A percentile compares a stretch with the other conserved stretches of the same genome.
phyloP scores from a whole-genome alignment of 2,329 filamentous ascomycete genomes.

The Diaporthe destruens region DNA sequence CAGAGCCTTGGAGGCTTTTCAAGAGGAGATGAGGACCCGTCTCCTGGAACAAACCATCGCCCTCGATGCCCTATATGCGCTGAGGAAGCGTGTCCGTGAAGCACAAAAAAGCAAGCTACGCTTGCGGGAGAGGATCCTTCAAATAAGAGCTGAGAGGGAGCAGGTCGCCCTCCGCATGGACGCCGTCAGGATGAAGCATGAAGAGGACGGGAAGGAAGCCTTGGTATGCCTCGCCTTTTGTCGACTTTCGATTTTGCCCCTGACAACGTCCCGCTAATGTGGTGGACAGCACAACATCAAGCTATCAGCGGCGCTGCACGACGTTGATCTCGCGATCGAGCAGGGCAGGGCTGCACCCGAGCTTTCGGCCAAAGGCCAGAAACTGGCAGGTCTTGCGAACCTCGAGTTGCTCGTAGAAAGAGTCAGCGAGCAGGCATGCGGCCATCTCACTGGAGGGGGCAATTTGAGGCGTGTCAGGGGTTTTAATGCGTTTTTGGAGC shows the following conservation, averaged over 20 bases:
- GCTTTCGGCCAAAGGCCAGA: conserved; percentile 59
- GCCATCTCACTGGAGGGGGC: conserved; percentile 59
- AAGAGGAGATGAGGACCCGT: conserved; percentile 66
- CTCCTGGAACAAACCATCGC: conserved; percentile 72
- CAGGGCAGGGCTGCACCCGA: conserved; percentile 60
- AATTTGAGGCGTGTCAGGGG: conserved; percentile 68
- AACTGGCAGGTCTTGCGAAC: conserved; percentile 65
- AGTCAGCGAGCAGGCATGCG: conserved; percentile 66
- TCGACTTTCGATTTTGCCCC: neutral
- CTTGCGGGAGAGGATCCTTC: conserved; percentile 71
- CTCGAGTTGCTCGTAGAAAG: conserved; percentile 69
- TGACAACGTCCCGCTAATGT: conserved; percentile 10
- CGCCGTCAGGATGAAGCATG: conserved; percentile 70
- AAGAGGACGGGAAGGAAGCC: conserved; percentile 64
- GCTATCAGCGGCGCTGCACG: conserved; percentile 70
- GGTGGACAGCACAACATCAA: conserved; percentile 59
- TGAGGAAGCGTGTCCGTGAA: conserved; percentile 69
- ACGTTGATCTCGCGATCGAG: conserved; percentile 69
- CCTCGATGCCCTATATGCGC: conserved; percentile 68
- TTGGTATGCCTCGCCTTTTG: conserved; percentile 54
- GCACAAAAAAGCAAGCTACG: conserved; percentile 69
- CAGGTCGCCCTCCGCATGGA: conserved; percentile 74
- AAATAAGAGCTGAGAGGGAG: conserved; percentile 70
- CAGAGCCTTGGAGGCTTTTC: conserved; percentile 69
- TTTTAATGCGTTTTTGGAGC: conserved; percentile 74